Base-by-base conservation (phyloP, 192 early-diverging fungal species). In the Dimargaris cristalligena region DNA sequence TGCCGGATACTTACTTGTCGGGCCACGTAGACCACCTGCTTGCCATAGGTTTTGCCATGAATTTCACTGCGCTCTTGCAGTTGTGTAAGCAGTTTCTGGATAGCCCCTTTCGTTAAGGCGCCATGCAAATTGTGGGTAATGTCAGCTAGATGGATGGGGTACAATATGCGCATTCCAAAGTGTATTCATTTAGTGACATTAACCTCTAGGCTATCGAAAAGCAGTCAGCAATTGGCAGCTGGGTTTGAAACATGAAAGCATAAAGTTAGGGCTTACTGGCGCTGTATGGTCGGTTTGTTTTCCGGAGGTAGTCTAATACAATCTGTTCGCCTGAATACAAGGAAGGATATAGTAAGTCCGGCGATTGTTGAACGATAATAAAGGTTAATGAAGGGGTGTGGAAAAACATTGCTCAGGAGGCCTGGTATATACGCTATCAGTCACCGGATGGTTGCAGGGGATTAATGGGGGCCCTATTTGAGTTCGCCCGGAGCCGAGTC, bases 71-170 rank as follows among this genome's bases (percentile, higher is more conserved):
- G 67, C 66, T 75, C 67, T 0, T 59, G 65, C 22, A 75, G 62
- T 29, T 66, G 41, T 26, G 62, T 35, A 28, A 75, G 61, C 3
- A 60, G 45, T 52, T 71, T 71, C n/a, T 34, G 38, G 14, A 74
- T 69, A 31, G 45, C 54, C 13, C 62, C 51, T 44, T 71, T 71
- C 9, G 62, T 62, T 14, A 67, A 57, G 63, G 60, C 59, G n/a
- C 64, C 64, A 28, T 64, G 61, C 45, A 71, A 56, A 59, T 75
- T 75, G 23, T 63, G 66, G 63, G 65, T 71, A 0, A 75, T 63
- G 49, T 75, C 73, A 11, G 59, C 60, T 50, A 50, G 26, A 16
- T 10, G 16, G 38, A 10, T 10, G 8, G 16, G 38, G 38, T 41
- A 41, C 38, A 41, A 41, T 41, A 41, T 41, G 38, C 16, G 38